Percentiles rank a stretch among this genome's conserved stretches.
Conservation (phyloP, 306 rosid species). For the Mucuna pruriens region DNA sequence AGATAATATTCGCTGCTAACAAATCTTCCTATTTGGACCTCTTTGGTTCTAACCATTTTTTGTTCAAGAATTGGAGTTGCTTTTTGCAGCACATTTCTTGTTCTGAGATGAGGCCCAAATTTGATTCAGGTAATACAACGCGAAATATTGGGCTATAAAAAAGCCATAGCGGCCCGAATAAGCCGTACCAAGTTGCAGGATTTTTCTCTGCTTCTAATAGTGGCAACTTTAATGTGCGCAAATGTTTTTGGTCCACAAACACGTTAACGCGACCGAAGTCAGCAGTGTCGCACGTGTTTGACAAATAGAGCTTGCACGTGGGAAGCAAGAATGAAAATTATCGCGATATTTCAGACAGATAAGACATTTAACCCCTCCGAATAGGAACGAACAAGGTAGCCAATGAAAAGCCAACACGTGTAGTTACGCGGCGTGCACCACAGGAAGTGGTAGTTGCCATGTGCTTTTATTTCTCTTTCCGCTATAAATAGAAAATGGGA, state of each 20-base stretch:
- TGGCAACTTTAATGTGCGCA: background rate
- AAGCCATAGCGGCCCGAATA: background rate
- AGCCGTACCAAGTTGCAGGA: background rate
- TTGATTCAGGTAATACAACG: too few species aligned
- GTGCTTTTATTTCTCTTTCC: background rate
- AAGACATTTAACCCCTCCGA: background rate
- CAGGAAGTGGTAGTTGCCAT: background rate
- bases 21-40: background rate
- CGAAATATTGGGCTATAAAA: too few species aligned
- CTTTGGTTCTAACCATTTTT: background rate
- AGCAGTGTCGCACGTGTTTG: background rate
- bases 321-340: background rate
- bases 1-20: too few species aligned
- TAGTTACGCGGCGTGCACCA: constrained; percentile 38
- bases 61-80: background rate
- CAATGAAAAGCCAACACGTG: constrained; percentile 34
- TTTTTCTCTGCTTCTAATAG: background rate
- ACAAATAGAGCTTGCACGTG: constrained; percentile 8
- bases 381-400: background rate
- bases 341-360: constrained; percentile 19
- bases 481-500: background rate
- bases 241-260: background rate
- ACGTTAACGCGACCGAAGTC: background rate
- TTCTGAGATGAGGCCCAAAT: too few species aligned
- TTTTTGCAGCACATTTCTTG: background rate